phyloP scores from a whole-genome alignment of 2,329 filamentous ascomycete genomes.

The Zymoseptoria tritici region DNA sequence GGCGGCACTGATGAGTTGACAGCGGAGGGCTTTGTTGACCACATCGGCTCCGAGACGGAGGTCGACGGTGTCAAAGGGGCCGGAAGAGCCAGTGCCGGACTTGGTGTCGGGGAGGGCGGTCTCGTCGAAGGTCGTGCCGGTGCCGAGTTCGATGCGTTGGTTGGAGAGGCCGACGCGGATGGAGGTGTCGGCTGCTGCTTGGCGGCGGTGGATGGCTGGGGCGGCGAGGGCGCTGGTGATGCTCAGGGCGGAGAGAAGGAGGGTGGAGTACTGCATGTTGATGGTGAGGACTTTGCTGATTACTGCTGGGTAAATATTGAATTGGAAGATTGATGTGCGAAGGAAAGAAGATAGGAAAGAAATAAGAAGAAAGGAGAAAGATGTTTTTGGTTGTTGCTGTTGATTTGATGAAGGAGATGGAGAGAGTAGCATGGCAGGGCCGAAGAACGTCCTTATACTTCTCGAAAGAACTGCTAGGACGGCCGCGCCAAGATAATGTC shows the following conservation, averaged over 20 bases:
- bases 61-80: conserved; percentile 7
- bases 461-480: background rate
- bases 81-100: conserved; percentile 4
- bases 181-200: conserved; percentile 1
- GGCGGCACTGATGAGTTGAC: conserved; percentile 9
- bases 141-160: conserved; percentile 2
- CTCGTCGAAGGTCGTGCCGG: conserved; percentile 9
- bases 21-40: conserved; percentile 9
- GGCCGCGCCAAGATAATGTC: background rate
- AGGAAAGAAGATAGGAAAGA: conserved; percentile 3
- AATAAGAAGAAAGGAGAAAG: conserved; percentile 1
- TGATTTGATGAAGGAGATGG: background rate
- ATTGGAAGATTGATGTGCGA: background rate
- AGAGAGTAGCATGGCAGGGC: background rate
- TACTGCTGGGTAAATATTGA: background rate
- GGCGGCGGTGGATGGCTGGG: conserved; percentile 1
- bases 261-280: conserved; percentile 17
- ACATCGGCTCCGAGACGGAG: conserved; percentile 8
- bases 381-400: conserved; percentile 1
- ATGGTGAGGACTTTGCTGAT: background rate
- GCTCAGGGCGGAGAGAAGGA: conserved; percentile 8
- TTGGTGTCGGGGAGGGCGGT: conserved; percentile 2
- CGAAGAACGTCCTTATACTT: background rate
- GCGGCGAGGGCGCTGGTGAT: conserved; percentile 7
- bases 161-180: conserved; percentile 8